Conservation (phyloP, 2,329 filamentous ascomycete genomes). For the Paracamarosporium sp. region DNA sequence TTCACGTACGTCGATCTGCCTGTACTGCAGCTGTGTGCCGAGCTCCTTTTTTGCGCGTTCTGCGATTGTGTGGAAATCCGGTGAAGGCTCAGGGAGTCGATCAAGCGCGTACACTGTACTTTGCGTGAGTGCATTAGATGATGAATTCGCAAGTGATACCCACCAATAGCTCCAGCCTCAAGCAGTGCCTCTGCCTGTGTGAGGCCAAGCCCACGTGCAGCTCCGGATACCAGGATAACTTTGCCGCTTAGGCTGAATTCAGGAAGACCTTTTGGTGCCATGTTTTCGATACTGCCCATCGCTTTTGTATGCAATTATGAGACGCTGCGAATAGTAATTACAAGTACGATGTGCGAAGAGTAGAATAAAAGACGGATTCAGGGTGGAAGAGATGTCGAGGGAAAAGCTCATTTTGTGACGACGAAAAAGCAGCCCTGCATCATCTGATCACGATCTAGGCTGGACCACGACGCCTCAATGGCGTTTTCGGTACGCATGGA, state of each 20-base stretch:
- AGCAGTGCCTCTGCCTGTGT: conserved; percentile 75
- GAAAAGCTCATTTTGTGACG: neutral
- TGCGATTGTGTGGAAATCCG: conserved; percentile 70
- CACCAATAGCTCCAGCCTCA: conserved; percentile 75
- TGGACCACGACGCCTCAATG: conserved; percentile 5
- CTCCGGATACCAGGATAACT: conserved; percentile 74
- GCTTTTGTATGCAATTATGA: neutral
- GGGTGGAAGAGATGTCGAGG: neutral
- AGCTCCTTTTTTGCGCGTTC: conserved; percentile 68
- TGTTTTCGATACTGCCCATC: neutral
- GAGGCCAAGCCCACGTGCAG: conserved; percentile 74
- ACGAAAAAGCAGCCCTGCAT: neutral
- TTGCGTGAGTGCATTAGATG: neutral
- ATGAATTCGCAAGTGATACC: neutral
- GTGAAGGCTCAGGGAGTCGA: conserved; percentile 63
- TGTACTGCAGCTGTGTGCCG: conserved; percentile 74
- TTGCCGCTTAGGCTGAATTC: conserved; percentile 79
- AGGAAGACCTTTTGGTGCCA: conserved; percentile 55
- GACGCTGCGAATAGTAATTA: neutral
- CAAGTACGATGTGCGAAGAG: neutral
- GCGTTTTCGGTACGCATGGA: neutral
- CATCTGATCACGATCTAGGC: conserved; percentile 9
- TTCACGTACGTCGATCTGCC: conserved; percentile 81
- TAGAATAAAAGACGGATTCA: neutral
- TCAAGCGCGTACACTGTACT: conserved; percentile 68